Base-by-base conservation (phyloP, 2,329 filamentous ascomycete genomes). In the Aureobasidium zeae region DNA sequence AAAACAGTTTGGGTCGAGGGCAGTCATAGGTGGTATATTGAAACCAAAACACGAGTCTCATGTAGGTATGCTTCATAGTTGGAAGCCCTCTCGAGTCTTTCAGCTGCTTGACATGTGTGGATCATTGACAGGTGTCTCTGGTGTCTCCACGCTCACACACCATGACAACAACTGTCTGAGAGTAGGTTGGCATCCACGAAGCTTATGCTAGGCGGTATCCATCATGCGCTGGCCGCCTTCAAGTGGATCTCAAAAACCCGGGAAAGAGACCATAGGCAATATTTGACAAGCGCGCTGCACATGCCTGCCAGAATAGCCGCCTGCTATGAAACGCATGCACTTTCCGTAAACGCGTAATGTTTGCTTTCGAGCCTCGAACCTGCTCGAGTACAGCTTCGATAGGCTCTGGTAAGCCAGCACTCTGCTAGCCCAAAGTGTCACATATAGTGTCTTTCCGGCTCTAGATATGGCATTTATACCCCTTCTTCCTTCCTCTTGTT, bases 71-170 rank as follows among this genome's bases (percentile, higher is more conserved):
- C n/a, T n/a, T n/a, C n/a, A n/a, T n/a, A n/a, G n/a, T n/a, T n/a
- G n/a, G n/a, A n/a, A n/a, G n/a, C n/a, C n/a, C n/a, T n/a, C n/a
- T n/a, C n/a, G n/a, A n/a, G n/a, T n/a, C n/a, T n/a, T n/a, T n/a
- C n/a, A n/a, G n/a, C n/a, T n/a, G n/a, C n/a, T n/a, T 41, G 37
- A 41, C 37, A 28, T 41, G 28, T 25, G 37, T 22, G 37, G 37
- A 20, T 31, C 28, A 7, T 24, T 24, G 13, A 24, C 13, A 41
- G 9, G 28, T 31, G 4, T 31, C 28, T 16, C 10, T 12, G 28
- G 13, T n/a, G n/a, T n/a, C n/a, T 11, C 7, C 22, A 7, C 22
- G 25, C 28, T 19, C 37, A 41, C 37, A 41, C 32, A n/a, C 9
- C 13, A 11, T 15, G 20, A 9, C 20, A 30, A n/a, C n/a, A n/a